A percentile compares a stretch with the other conserved stretches of the same genome.
These are phyloP conservation scores for Paecilomyces niveus DNA, from an alignment of 2,329 filamentous ascomycete species.

Conservation along the genomic window DNA sequence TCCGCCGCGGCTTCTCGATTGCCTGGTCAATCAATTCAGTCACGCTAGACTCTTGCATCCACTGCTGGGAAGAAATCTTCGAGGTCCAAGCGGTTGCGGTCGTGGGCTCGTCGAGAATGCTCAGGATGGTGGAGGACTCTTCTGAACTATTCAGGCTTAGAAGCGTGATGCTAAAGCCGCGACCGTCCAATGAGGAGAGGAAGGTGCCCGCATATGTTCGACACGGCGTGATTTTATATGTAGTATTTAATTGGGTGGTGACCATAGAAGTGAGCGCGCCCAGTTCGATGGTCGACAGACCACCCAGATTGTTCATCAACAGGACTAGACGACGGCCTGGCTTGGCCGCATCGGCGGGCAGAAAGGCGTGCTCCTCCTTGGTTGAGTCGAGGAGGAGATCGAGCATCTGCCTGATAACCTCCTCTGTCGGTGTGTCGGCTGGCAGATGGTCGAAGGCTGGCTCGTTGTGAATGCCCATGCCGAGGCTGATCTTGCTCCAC, in stretches of 20 bases:
- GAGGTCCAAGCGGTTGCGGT: not conserved
- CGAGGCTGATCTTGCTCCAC: conserved; percentile 52
- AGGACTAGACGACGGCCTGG: not conserved
- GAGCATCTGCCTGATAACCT: not conserved
- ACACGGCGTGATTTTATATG: not conserved
- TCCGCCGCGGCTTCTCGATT: not conserved
- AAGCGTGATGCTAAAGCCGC: conserved; percentile 1
- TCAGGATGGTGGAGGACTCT: conserved; percentile 30
- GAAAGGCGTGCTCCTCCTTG: not conserved
- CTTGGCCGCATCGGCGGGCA: not conserved
- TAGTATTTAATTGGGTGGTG: not conserved
- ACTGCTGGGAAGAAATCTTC: not conserved
- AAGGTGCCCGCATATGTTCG: not conserved
- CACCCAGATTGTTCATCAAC: not conserved
- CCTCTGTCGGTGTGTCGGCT: not conserved
- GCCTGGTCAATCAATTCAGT: not conserved
- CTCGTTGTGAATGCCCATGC: conserved; percentile 62
- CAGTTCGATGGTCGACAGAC: not conserved
- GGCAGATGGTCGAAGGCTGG: conserved; percentile 32
- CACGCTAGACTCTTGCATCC: not conserved
- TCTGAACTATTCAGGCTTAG: conserved; percentile 1
- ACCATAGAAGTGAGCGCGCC: not conserved
- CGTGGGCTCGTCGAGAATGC: not conserved
- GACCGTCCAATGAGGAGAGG: conserved; percentile 1
- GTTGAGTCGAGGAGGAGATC: not conserved